These are phyloP conservation scores for Cyberlindnera xishuangbannaensis DNA, from an alignment of 805 yeast genomes.

Conservation along the genomic window DNA sequence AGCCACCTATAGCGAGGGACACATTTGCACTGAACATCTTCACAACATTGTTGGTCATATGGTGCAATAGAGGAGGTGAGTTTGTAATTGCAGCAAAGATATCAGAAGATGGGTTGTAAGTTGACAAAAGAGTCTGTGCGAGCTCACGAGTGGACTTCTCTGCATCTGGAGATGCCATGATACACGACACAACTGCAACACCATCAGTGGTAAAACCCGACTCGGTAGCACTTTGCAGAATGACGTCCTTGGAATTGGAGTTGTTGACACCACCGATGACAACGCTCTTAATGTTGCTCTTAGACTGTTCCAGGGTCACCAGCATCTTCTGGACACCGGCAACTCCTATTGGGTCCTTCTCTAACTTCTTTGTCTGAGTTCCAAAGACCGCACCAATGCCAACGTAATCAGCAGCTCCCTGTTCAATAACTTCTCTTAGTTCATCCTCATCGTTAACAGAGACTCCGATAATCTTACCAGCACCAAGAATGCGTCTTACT, in stretches of 20 bases:
- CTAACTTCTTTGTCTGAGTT: conserved; percentile 63
- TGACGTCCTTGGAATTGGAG: conserved; percentile 51
- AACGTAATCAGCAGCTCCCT: conserved; percentile 58
- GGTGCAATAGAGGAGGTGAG: conserved; percentile 86
- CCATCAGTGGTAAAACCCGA: conserved; percentile 56
- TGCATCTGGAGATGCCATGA: conserved; percentile 59
- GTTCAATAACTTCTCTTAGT: conserved; percentile 41
- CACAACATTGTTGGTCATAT: conserved; percentile 85
- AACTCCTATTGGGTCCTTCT: conserved; percentile 59
- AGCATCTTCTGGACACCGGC: conserved; percentile 55
- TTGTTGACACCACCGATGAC: conserved; percentile 78
- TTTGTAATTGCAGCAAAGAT: conserved; percentile 23
- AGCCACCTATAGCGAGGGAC: conserved; percentile 74
- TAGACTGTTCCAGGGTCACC: conserved; percentile 34
- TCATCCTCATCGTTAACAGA: conserved; percentile 61
- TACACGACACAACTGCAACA: conserved; percentile 84
- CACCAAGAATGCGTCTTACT: conserved; percentile 64
- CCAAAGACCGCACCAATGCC: conserved; percentile 80
- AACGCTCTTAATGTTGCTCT: conserved; percentile 48
- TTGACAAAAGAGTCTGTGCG: conserved; percentile 24
- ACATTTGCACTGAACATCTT: conserved; percentile 85
- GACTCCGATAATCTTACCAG: conserved; percentile 72
- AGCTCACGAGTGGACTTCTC: conserved; percentile 34
- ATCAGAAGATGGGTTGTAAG: conserved; percentile 5
- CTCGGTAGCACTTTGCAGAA: conserved; percentile 37